Base-by-base conservation (phyloP, 2,329 filamentous ascomycete species). In the Xylariomycetidae sp. region DNA sequence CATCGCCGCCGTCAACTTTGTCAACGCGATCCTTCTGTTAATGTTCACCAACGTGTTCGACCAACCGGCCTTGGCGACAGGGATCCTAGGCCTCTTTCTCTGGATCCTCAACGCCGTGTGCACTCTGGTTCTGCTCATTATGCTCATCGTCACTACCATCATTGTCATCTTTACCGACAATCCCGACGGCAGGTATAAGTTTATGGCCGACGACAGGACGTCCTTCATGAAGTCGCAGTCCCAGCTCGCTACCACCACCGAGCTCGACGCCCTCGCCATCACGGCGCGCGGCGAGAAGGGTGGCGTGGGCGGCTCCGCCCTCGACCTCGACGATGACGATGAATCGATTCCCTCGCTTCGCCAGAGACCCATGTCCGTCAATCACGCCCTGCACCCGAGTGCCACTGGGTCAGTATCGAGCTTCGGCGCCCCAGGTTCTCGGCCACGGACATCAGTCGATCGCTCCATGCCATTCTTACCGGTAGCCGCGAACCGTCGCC, bases 161-260 rank as follows among this genome's bases (percentile, higher is more conserved):
- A 39, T 88, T 47, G 83, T 87, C 31, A 74, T 92, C 45, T 74
- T 85, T 53, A 84, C 85, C 40, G 89, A 89, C 72, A 88, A 92
- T 61, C 87, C 87, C 12, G 87, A 94, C 55, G 85, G 79, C 15
- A 80, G 87, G 36, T 94, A 94, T 63, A 85, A 90, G 59, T 86
- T 85, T 42, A 90, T 94, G 85, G 80, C 83, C 37, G 87, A 94
- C 54, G 87, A 94, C 62, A 82, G 87, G 50, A 84, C 84, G 34
- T 90, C 85, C 10, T 94, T 94, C 67, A 90, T 92, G 75, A 92
- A 92, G 67, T 90, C 85, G 16, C 82, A 88, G 54, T 81, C 83
- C 8, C 78, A 86, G 49, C 69, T 92, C 30, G 75, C 59, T 12
- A 61, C 62, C 18, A 84, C 80, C 11, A 89, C 83, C 3, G 86